A percentile compares a stretch with the other conserved stretches of the same genome.
These are phyloP conservation scores for Lactifluus volemus DNA, from an alignment of 768 basidiomycete genomes.

Conservation along the genomic window DNA sequence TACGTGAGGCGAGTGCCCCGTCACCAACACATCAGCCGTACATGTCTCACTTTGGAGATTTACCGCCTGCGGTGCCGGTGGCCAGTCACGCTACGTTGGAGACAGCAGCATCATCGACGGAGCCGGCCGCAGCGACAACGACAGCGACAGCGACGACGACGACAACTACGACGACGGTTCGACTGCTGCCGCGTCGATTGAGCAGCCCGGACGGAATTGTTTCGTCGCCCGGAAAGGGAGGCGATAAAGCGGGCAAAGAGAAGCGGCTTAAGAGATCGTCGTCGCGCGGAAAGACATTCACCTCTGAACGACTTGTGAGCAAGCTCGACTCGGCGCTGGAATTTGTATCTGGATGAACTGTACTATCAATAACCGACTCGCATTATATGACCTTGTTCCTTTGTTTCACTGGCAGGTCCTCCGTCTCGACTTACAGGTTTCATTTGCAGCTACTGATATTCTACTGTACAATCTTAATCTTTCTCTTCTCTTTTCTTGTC, in stretches of 20 bases:
- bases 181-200: background rate
- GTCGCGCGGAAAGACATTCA: constrained; percentile 11
- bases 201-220: background rate
- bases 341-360: constrained; percentile 6
- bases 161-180: background rate
- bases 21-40: background rate
- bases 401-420: too few relatives aligned
- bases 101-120: background rate
- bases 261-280: background rate
- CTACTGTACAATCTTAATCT: too few relatives aligned
- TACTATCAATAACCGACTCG: too few relatives aligned
- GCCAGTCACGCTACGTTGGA: background rate
- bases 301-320: constrained; percentile 13
- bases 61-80: background rate
- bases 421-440: too few relatives aligned
- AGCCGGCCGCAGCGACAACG: background rate
- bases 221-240: background rate
- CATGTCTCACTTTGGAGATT: background rate
- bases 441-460: too few relatives aligned
- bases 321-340: constrained; percentile 16
- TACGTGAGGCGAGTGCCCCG: background rate
- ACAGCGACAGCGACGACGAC: too few relatives aligned
- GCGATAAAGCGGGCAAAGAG: constrained; percentile 2
- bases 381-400: too few relatives aligned
- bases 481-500: too few relatives aligned